Conservation (phyloP, 1,139 yeast genomes). For the Blastobotrys petasosporus region DNA sequence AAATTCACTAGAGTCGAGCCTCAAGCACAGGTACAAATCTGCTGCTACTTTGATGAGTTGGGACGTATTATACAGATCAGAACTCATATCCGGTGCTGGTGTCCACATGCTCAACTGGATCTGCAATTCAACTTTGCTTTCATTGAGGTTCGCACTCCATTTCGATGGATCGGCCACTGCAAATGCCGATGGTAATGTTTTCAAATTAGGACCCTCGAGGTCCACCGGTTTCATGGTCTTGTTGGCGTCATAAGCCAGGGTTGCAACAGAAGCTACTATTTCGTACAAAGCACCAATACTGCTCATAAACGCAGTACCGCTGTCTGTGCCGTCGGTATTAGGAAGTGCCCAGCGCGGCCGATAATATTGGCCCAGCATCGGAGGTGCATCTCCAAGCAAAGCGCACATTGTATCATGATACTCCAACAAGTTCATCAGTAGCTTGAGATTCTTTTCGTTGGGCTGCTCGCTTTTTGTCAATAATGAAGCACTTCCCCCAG, state of each 20-base stretch:
- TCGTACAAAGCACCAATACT: conserved; percentile 14
- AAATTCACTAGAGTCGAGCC: conserved; percentile 18
- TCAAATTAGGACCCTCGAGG: background rate
- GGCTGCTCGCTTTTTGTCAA: background rate
- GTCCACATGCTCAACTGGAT: conserved; percentile 14
- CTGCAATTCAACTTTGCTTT: conserved; percentile 14
- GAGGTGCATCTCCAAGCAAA: conserved; percentile 11
- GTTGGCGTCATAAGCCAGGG: conserved; percentile 13
- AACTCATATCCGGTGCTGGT: conserved; percentile 13
- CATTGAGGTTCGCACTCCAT: conserved; percentile 14
- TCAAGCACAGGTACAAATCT: conserved; percentile 15
- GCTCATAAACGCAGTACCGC: conserved; percentile 8
- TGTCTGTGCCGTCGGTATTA: conserved; percentile 4
- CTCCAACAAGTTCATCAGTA: conserved; percentile 14
- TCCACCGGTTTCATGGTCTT: conserved; percentile 6
- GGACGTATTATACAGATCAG: conserved; percentile 16
- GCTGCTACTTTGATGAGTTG: conserved; percentile 15
- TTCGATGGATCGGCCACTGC: conserved; percentile 10
- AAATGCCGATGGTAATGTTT: conserved; percentile 2
- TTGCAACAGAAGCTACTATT: conserved; percentile 13
- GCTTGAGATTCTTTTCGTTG: conserved; percentile 7
- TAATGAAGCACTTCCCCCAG: conserved; percentile 5
- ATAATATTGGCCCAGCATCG: conserved; percentile 14
- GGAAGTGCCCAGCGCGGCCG: conserved; percentile 10
- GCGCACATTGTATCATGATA: conserved; percentile 19